These are phyloP conservation scores for Guadua angustifolia DNA, from an alignment of 176 grass and related monocot species.

Conservation along the genomic window DNA sequence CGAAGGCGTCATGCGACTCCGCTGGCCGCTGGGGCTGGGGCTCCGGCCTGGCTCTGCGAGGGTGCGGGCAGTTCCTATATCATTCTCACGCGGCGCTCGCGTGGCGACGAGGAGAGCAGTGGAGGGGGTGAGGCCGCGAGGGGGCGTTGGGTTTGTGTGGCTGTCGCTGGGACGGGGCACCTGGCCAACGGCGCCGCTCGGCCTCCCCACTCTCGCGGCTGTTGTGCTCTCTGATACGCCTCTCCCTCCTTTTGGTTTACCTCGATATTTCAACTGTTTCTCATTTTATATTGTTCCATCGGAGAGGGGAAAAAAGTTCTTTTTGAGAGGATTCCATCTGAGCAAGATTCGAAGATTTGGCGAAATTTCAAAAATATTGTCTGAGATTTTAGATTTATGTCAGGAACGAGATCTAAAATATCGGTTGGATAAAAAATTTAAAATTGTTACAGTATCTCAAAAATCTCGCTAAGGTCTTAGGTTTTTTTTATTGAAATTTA, in stretches of 20 bases:
- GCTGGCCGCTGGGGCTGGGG: neutral
- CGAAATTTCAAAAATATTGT: no score
- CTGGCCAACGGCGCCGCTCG: slow-evolving; percentile 1
- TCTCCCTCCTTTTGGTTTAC: slow-evolving; percentile 2
- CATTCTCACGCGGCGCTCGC: slow-evolving; percentile 50
- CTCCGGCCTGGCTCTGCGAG: neutral
- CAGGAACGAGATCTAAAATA: no score
- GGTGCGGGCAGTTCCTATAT: slow-evolving; percentile 37
- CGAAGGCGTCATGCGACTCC: slow-evolving; percentile 55
- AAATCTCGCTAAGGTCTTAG: no score
- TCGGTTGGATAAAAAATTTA: no score
- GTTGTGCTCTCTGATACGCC: neutral
- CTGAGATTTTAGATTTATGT: no score
- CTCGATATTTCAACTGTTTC: slow-evolving; percentile 15
- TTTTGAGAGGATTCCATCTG: neutral
- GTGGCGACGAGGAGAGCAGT: slow-evolving; percentile 34
- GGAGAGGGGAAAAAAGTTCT: neutral
- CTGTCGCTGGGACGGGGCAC: slow-evolving; percentile 39
- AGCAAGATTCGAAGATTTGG: no score
- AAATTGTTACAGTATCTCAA: no score
- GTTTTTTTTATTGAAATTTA: no score
- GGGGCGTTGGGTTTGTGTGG: slow-evolving; percentile 52
- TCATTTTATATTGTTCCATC: neutral
- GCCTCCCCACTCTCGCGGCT: neutral
- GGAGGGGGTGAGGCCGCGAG: slow-evolving; percentile 35